These are phyloP conservation scores for Penicillium polonicum DNA, from an alignment of 2,329 filamentous ascomycete genomes.

Conservation along the genomic window DNA sequence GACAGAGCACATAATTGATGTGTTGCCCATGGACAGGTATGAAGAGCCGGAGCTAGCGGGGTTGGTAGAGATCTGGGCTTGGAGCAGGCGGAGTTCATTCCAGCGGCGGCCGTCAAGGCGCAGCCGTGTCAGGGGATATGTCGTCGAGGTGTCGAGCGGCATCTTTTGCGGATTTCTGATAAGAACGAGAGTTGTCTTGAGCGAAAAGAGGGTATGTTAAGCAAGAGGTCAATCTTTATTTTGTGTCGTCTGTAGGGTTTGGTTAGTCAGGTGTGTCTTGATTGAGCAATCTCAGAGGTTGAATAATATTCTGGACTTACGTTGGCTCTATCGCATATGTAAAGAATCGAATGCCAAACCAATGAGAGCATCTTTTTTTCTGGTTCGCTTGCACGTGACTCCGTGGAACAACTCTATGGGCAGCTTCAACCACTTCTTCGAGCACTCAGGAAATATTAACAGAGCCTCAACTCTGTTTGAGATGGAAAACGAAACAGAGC, in stretches of 20 bases:
- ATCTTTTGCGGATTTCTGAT: conserved; percentile 50
- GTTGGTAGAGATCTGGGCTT: conserved; percentile 88
- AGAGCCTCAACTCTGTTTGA: background rate
- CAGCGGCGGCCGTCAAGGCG: conserved; percentile 83
- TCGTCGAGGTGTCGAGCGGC: conserved; percentile 92
- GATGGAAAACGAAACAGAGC: background rate
- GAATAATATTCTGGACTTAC: background rate
- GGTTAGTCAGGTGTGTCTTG: background rate
- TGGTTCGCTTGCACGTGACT: conserved; percentile 4
- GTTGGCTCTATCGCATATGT: background rate
- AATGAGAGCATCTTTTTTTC: conserved; percentile 10
- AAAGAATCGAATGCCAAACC: background rate
- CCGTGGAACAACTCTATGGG: background rate
- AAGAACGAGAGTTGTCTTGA: background rate
- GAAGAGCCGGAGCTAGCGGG: conserved; percentile 88
- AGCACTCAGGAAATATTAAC: background rate
- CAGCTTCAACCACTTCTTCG: background rate
- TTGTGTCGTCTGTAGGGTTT: background rate
- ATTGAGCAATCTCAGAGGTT: background rate
- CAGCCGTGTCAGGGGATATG: conserved; percentile 81
- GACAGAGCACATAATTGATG: conserved; percentile 91
- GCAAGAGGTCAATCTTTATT: background rate
- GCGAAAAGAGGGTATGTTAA: background rate
- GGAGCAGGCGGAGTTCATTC: conserved; percentile 91
- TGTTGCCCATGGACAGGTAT: conserved; percentile 96